These are phyloP conservation scores for Cystobasidium ongulense DNA, from an alignment of 768 basidiomycete species.

Conservation along the genomic window DNA sequence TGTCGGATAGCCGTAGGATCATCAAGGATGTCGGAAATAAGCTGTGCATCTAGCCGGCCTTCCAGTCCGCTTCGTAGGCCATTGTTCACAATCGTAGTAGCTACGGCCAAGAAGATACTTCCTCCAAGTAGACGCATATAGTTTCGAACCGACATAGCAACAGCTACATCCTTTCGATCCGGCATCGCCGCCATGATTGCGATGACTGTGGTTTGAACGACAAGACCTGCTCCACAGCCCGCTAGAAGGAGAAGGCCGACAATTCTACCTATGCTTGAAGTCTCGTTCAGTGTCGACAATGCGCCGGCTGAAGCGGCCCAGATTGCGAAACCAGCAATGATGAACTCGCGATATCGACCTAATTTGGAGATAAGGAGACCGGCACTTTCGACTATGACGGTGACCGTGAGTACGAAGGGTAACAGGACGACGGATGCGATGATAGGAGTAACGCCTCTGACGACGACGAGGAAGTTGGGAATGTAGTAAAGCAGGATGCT, in stretches of 20 bases:
- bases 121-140: conserved; percentile 14
- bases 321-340: conserved; percentile 58
- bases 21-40: conserved; percentile 1
- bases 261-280: conserved; percentile 51
- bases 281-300: conserved; percentile 56
- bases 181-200: conserved; percentile 17
- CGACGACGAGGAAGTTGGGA: conserved; percentile 68
- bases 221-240: conserved; percentile 14
- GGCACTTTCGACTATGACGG: conserved; percentile 14
- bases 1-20: conserved; percentile 15
- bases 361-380: conserved; percentile 46
- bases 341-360: conserved; percentile 50
- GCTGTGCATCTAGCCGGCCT: background rate
- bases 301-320: conserved; percentile 66
- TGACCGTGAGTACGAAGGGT: conserved; percentile 55
- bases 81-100: conserved; percentile 19
- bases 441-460: conserved; percentile 59
- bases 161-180: conserved; percentile 16
- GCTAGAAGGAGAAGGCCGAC: conserved; percentile 57
- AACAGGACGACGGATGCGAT: conserved; percentile 60
- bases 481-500: conserved; percentile 51
- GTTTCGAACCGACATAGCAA: conserved; percentile 5
- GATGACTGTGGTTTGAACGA: conserved; percentile 13
- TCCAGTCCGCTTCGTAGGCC: background rate
- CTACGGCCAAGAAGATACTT: conserved; percentile 12